Base-by-base conservation (phyloP, 2,329 filamentous ascomycete genomes). In the Talaromyces piceae region DNA sequence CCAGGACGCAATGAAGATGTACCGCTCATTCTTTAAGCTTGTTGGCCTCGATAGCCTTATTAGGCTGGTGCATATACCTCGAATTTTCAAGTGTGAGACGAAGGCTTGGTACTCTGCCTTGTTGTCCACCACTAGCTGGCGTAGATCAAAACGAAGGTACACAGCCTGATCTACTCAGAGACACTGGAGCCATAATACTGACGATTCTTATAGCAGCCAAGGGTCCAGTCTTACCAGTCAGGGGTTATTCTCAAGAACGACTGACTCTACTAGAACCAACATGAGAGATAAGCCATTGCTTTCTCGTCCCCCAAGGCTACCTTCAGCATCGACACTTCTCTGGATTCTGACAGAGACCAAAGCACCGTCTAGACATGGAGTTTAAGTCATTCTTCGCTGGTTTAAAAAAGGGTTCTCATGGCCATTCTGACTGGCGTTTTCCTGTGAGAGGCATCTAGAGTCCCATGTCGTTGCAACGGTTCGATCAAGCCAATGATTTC, bases 1-100 rank as follows among this genome's bases (percentile, higher is more conserved):
- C 26, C 71, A 69, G 23, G 83, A 87, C 59, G 82, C 82, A 0
- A 67, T 71, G 3, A 67, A 70, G 22, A 77, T 80, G 64, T 84
- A 84, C 60, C 70, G 69, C 48, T 63, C 65, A 3, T 68, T 72
- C 51, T 59, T 77, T 41, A 55, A 68, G 22, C 63, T 62, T n/a
- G 45, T 76, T 23, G 74, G 75, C 0, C 55, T 77, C 31, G 63
- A 63, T 12, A 55, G 55, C 37, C 65, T 61, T 43, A 67, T 71
- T 51, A 54, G 64, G 5, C 45, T 54, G 2, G 51, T 67, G 20
- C 31, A 20, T n/a, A 53, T 41, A 2, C 27, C 11, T 28, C 26
- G 33, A 18, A 23, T 26, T 4, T 41, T 43, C 13, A 18, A 2
- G 1, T 30, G 31, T 7, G 47, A 46, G 25, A 37, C 25, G 20